These are phyloP conservation scores for Corymbia calophylla DNA, from an alignment of 441 rosid genomes.

Conservation along the genomic window DNA sequence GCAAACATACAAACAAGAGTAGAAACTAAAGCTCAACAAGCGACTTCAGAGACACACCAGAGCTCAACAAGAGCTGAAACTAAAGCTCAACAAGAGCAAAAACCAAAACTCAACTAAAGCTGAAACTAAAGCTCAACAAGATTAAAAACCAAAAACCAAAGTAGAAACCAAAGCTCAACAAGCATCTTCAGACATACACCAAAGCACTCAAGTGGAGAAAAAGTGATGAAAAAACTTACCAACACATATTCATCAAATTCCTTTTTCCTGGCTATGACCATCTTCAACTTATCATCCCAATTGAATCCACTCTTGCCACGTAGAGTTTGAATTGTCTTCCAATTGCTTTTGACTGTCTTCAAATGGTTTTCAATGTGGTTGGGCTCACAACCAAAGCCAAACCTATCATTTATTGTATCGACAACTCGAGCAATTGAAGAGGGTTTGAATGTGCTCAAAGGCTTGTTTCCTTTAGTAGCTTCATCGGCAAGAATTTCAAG, in stretches of 20 bases:
- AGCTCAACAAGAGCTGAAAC: too few relatives aligned
- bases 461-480: neutral
- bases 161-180: too few relatives aligned
- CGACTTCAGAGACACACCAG: too few relatives aligned
- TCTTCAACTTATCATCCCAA: neutral
- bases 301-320: neutral
- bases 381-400: neutral
- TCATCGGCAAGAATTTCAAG: neutral
- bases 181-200: too few relatives aligned
- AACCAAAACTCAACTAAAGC: too few relatives aligned
- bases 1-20: too few relatives aligned
- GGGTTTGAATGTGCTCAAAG: neutral
- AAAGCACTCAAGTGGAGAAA: too few relatives aligned
- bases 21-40: too few relatives aligned
- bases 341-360: neutral
- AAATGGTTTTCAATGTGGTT: neutral
- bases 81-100: too few relatives aligned
- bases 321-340: neutral
- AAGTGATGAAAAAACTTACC: neutral
- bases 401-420: neutral
- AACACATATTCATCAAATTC: neutral
- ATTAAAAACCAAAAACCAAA: too few relatives aligned
- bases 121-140: too few relatives aligned
- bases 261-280: neutral
- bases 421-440: neutral